These are phyloP conservation scores for Soucietia sequanensis DNA, from an alignment of 805 yeast genomes.

Conservation along the genomic window DNA sequence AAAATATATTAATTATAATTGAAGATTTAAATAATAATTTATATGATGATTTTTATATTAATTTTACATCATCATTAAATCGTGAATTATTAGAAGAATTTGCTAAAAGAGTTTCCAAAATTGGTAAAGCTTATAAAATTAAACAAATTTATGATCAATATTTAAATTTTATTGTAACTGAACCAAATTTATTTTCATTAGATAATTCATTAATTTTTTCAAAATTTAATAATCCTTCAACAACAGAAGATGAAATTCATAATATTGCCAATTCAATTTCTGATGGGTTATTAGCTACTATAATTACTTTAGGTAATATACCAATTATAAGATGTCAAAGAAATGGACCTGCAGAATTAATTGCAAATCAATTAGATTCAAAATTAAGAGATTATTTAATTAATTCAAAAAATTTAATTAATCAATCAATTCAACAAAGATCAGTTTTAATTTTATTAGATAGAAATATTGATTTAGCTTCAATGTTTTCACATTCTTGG, in stretches of 20 bases:
- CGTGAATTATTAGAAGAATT: slow-evolving; percentile 83
- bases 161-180: slow-evolving; percentile 87
- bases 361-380: slow-evolving; percentile 82
- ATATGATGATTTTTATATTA: slow-evolving; percentile 78
- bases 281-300: slow-evolving; percentile 73
- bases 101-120: slow-evolving; percentile 74
- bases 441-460: slow-evolving; percentile 81
- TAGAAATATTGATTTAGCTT: slow-evolving; percentile 83
- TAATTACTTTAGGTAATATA: slow-evolving; percentile 73
- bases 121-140: slow-evolving; percentile 69
- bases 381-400: slow-evolving; percentile 82
- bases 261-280: slow-evolving; percentile 67
- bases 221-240: slow-evolving; percentile 64
- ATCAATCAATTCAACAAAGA: slow-evolving; percentile 45
- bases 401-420: slow-evolving; percentile 46
- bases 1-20: slow-evolving; percentile 66
- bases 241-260: slow-evolving; percentile 75
- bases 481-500: slow-evolving; percentile 98
- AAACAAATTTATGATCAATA: slow-evolving; percentile 94
- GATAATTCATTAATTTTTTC: slow-evolving; percentile 68
- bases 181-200: slow-evolving; percentile 83
- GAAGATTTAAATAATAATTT: slow-evolving; percentile 71
- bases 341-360: slow-evolving; percentile 94
- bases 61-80: slow-evolving; percentile 78
- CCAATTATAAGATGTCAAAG: slow-evolving; percentile 90